phyloP scores from a whole-genome alignment of 2,329 filamentous ascomycete genomes.

The Neophaeococcomyces aloes region DNA sequence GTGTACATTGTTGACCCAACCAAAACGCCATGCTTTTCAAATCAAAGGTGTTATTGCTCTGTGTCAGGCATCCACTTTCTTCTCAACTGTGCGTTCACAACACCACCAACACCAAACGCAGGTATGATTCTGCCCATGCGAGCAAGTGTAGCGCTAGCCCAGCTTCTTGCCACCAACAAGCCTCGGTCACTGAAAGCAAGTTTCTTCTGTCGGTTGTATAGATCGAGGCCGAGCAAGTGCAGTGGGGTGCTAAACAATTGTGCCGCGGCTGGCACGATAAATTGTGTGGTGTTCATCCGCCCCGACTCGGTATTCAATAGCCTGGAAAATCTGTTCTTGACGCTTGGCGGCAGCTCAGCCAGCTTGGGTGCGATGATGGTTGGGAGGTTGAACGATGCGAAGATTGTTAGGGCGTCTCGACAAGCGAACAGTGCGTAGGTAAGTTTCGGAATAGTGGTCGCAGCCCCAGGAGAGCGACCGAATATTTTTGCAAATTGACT shows the following conservation, averaged over 20 bases:
- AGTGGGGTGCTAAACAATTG: constrained; percentile 72
- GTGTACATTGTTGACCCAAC: background rate
- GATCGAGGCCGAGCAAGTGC: constrained; percentile 70
- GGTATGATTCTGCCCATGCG: constrained; percentile 73
- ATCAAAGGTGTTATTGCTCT: constrained; percentile 5
- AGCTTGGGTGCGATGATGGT: constrained; percentile 63
- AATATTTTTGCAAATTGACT: constrained; percentile 72
- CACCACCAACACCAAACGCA: constrained; percentile 77
- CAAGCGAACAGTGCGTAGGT: constrained; percentile 67
- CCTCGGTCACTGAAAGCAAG: constrained; percentile 47
- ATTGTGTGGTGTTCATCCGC: constrained; percentile 52
- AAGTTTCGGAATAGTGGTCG: constrained; percentile 46
- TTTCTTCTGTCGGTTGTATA: constrained; percentile 58
- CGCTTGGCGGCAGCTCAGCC: constrained; percentile 48
- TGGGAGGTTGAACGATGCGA: constrained; percentile 84
- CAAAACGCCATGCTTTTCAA: constrained; percentile 5
- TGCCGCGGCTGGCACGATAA: constrained; percentile 63
- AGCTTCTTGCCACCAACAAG: constrained; percentile 57
- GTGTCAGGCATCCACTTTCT: constrained; percentile 17
- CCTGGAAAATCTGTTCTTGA: constrained; percentile 35
- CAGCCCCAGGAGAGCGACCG: constrained; percentile 25
- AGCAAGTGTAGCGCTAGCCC: constrained; percentile 60
- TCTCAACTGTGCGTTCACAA: constrained; percentile 54
- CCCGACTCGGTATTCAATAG: constrained; percentile 21
- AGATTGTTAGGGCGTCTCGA: constrained; percentile 76